phyloP scores from a whole-genome alignment of 306 rosid genomes.

The Pterocarpus santalinus region DNA sequence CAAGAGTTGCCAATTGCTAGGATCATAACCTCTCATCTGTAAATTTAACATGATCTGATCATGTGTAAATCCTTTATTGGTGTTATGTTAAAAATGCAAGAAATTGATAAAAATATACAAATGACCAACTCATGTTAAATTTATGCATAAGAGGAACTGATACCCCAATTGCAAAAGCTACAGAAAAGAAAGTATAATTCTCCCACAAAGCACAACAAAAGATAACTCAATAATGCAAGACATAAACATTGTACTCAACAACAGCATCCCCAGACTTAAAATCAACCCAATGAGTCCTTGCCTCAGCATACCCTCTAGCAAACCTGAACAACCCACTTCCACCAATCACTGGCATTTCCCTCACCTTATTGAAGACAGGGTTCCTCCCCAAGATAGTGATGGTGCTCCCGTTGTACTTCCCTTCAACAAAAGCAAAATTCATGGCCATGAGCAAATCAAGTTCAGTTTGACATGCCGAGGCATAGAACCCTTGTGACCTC shows the following conservation, averaged over 20 bases:
- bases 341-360: slow-evolving; percentile 85
- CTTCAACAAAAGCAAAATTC: slow-evolving; percentile 71
- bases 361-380: slow-evolving; percentile 51
- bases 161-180: neutral
- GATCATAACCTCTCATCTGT: neutral
- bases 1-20: neutral
- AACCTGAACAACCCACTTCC: slow-evolving; percentile 85
- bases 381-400: slow-evolving; percentile 73
- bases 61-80: too few relatives aligned
- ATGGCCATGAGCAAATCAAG: slow-evolving; percentile 62
- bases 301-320: slow-evolving; percentile 70
- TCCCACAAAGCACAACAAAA: neutral
- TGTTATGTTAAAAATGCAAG: too few relatives aligned
- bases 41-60: too few relatives aligned
- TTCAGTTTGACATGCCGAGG: slow-evolving; percentile 56
- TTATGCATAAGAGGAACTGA: too few relatives aligned
- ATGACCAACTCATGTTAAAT: too few relatives aligned
- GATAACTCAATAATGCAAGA: slow-evolving; percentile 41
- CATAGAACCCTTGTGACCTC: slow-evolving; percentile 68
- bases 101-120: too few relatives aligned
- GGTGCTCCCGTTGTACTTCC: slow-evolving; percentile 83
- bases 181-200: too few relatives aligned
- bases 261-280: slow-evolving; percentile 57
- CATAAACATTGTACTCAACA: slow-evolving; percentile 69
- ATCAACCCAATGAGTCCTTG: slow-evolving; percentile 48